Evolutionary conservation across 371 early-diverging fungal species (phyloP), one percentile per base, ranked within the genome.

Genomic region (Parasitella parasitica): DNA sequence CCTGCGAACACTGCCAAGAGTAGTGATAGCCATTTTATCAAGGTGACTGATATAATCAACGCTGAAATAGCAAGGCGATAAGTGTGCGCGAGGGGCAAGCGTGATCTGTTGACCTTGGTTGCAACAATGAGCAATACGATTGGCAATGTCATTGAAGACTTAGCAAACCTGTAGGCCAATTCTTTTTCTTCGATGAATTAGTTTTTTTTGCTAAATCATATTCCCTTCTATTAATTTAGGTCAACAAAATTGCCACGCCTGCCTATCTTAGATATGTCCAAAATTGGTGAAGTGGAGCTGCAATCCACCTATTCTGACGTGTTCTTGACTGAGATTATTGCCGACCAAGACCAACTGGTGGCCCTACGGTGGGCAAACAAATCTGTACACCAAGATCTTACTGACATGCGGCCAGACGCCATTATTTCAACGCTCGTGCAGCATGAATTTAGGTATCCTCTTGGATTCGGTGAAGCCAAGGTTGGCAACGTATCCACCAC

Each of bases 381-480:
- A 46, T 54, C 58, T 15, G 26, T 48, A 38, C 13, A 49, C n/a
- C 30, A 58, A 48, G 59, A 59, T 2, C 20, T 36, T 26, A 38
- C 64, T 54, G 59, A 64, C 8, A 64, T 64, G 20, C 59, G 59
- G 5, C 38, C 54, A n/a, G 55, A 59, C 18, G 65, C 55, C 37
- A 59, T 55, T 55, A 49, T 65, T 24, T 59, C 65, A 65, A 59
- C 65, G 12, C 32, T 59, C 26, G 50, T 65, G 41, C 59, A 65
- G 38, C 55, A 58, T 39, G 65, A 59, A 6, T 65, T 59, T 59
- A 56, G 59, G 30, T 59, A 20, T 32, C 67, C 57, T 57, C 26
- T 66, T 61, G 68, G 57, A 36, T 68, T 68, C 34, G 50, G 60
- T 48, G 57, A 63, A 56, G 46, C 38, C 41, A 67, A 67, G 59